Percentiles rank a stretch among this genome's conserved stretches.
Conservation (phyloP, 805 yeast species). For the Saccharomyces paradoxus region DNA sequence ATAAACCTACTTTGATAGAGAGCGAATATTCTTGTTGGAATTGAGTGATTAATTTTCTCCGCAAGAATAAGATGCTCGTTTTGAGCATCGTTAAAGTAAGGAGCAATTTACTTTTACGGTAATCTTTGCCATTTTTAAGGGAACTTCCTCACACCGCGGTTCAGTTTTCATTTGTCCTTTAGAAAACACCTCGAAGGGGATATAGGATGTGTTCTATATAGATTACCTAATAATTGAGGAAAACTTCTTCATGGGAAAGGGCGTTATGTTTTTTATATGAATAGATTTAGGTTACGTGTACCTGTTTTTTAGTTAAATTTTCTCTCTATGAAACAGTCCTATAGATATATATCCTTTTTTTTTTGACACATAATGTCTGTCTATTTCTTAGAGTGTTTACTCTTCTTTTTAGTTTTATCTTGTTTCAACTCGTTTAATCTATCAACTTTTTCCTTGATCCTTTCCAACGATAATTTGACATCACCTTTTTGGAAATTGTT, state of each 20-base stretch:
- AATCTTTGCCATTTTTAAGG: background rate
- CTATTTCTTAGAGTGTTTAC: conserved; percentile 18
- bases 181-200: background rate
- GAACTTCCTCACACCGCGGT: background rate
- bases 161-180: background rate
- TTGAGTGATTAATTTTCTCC: background rate
- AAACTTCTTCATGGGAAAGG: background rate
- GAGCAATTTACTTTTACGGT: background rate
- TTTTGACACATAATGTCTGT: background rate
- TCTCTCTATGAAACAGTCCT: background rate
- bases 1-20: background rate
- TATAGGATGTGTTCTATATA: background rate
- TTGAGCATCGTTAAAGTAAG: background rate
- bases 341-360: background rate
- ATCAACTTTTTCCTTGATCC: conserved; percentile 46
- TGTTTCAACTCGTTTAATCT: conserved; percentile 33
- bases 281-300: background rate
- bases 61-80: background rate
- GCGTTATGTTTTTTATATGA: background rate
- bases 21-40: background rate
- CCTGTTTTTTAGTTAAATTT: background rate
- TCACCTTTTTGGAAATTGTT: conserved; percentile 64
- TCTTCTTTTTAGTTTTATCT: conserved; percentile 13
- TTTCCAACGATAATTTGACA: conserved; percentile 57
- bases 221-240: background rate